These are phyloP conservation scores for Candida frijolesensis DNA, from an alignment of 1,139 yeast genomes.

Conservation along the genomic window DNA sequence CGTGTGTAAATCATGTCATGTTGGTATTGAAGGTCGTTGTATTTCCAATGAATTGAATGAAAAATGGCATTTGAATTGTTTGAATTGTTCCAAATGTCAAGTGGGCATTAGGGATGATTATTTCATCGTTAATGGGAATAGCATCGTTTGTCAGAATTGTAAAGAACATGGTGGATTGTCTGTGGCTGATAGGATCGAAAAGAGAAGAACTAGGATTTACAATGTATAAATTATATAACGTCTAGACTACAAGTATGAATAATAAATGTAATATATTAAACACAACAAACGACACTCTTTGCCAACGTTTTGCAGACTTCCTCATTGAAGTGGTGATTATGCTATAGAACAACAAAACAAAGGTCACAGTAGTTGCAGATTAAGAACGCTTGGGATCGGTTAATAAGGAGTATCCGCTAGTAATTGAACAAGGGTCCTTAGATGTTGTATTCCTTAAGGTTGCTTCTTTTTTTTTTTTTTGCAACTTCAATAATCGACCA, in stretches of 20 bases:
- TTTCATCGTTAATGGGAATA: conserved; percentile 47
- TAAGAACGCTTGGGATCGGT: neutral
- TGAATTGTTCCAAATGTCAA: conserved; percentile 58
- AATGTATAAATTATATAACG: neutral
- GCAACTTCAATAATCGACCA: neutral
- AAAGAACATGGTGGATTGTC: conserved; percentile 35
- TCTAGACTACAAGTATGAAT: too few species aligned
- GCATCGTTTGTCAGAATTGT: conserved; percentile 41
- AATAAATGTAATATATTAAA: neutral
- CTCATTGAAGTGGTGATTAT: too few species aligned
- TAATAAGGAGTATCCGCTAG: too few species aligned
- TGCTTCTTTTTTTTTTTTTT: neutral
- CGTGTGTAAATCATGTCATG: conserved; percentile 67
- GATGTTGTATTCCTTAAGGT: too few species aligned
- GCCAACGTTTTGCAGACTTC: too few species aligned
- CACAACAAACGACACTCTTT: too few species aligned
- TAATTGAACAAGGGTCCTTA: too few species aligned
- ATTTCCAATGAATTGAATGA: conserved; percentile 72
- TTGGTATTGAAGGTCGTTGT: conserved; percentile 90
- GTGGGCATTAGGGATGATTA: conserved; percentile 55
- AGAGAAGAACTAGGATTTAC: conserved; percentile 41
- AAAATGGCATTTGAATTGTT: conserved; percentile 67
- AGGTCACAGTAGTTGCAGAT: neutral
- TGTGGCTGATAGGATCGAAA: conserved; percentile 41
- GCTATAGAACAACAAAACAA: too few species aligned